phyloP scores from a whole-genome alignment of 352 stramenopile genomes.

The Globisporangium lucens region DNA sequence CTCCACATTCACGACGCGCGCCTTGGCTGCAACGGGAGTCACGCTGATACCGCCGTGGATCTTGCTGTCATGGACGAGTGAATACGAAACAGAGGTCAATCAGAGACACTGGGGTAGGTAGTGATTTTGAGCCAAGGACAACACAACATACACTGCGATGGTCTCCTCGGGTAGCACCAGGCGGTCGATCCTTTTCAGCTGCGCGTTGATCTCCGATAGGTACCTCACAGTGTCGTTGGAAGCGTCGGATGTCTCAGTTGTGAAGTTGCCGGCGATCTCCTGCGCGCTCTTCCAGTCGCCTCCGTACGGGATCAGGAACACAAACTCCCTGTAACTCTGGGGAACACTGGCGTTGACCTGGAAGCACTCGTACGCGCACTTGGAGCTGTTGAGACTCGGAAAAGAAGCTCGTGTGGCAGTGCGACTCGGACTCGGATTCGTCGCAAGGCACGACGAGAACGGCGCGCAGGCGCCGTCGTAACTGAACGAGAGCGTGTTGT shows the following conservation, averaged over 20 bases:
- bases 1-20: neutral
- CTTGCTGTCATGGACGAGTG: neutral
- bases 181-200: neutral
- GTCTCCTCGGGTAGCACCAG: neutral
- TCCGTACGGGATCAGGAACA: slow-evolving; percentile 3
- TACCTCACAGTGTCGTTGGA: neutral
- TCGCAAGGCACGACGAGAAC: neutral
- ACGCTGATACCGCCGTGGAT: neutral
- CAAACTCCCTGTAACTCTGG: neutral
- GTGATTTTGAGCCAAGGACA: neutral
- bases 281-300: slow-evolving; percentile 1
- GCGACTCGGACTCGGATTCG: neutral
- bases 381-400: neutral
- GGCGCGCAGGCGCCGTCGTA: neutral
- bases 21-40: neutral
- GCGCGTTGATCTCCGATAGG: neutral
- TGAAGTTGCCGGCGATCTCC: slow-evolving; percentile 1
- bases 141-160: neutral
- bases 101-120: too few species aligned
- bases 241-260: neutral
- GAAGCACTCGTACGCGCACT: slow-evolving; percentile 1
- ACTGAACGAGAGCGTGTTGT: slow-evolving; percentile 5
- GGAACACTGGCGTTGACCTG: neutral
- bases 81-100: neutral
- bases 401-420: neutral